Evolutionary conservation across 805 yeast genomes (phyloP), one percentile per base, ranked within the genome.

Genomic region (Hanseniaspora vineae): DNA sequence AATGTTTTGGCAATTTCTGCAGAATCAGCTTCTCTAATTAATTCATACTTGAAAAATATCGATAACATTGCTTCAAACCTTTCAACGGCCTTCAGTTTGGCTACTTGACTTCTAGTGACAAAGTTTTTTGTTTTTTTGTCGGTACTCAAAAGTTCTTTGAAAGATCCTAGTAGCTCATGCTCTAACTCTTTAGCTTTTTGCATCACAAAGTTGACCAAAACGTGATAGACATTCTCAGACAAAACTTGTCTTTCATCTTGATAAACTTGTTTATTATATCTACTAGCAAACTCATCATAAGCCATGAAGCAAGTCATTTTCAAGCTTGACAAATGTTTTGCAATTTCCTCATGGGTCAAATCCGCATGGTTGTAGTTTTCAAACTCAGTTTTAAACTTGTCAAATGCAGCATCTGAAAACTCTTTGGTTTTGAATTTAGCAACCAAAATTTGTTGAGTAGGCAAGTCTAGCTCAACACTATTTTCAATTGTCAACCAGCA

Each of bases 371-470:
- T 18, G 35, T 10, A 29, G 19, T 14, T 12, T 31, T 61, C 50
- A 35, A 73, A 70, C 8, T 61, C 63, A 0, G 51, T 50, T 32
- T 66, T 66, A 55, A 77, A 77, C 15, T 65, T 63, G 15, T 68
- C 66, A 57, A 71, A 75, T 2, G 79, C 72, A 44, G 70, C 71
- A 42, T 70, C 66, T 19, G 82, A 73, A 44, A 92, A 84, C 64
- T 92, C 97, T 58, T 88, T 95, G 62, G 97, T 90, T 58, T 95
- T 80, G 66, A 87, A 90, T 56, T 92, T 77, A 8, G 98, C 95
- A 20, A 92, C 97, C 50, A 92, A 70, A 32, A 86, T 84, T 63
- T 92, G 98, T 60, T 92, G 98, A 1, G 97, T 89, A 29, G 98
- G 98, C 54, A 92, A 72, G 66, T 92, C 98, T 52, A 92, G 75